Evolutionary conservation across 768 basidiomycete species (phyloP).

Genomic region (Pisolithus albus): DNA sequence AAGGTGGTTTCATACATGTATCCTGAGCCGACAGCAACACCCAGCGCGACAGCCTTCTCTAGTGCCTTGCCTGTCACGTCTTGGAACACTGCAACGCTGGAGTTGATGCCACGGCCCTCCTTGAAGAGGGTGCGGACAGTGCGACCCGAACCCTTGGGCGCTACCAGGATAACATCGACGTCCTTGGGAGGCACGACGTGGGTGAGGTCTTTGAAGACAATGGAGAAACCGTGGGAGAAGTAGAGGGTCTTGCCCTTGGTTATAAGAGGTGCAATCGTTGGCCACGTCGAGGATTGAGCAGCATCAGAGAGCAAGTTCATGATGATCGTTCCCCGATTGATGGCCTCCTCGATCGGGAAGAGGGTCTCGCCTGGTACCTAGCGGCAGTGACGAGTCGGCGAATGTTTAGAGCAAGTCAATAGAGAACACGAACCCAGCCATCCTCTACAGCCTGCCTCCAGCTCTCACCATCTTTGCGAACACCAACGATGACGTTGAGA

Average conservation of each 20-base stretch:
- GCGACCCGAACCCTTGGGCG: slow-evolving; percentile 97
- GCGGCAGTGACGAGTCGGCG: background rate
- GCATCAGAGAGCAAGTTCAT: slow-evolving; percentile 99
- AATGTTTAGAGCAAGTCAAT: background rate
- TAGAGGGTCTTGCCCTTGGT: slow-evolving; percentile 99
- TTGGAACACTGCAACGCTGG: slow-evolving; percentile 90
- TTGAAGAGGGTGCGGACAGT: slow-evolving; percentile 99
- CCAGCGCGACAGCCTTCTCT: slow-evolving; percentile 93
- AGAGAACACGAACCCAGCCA: slow-evolving; percentile 69
- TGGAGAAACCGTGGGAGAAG: slow-evolving; percentile 99
- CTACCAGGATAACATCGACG: slow-evolving; percentile 98
- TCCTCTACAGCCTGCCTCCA: slow-evolving; percentile 95
- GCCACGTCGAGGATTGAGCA: slow-evolving; percentile 97
- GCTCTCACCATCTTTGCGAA: slow-evolving; percentile 92
- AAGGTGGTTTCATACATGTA: slow-evolving; percentile 99
- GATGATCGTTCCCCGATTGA: slow-evolving; percentile 92
- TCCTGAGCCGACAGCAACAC: slow-evolving; percentile 91
- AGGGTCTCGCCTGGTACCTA: slow-evolving; percentile 94
- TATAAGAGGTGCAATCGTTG: slow-evolving; percentile 82
- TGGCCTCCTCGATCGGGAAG: slow-evolving; percentile 98
- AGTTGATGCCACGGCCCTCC: slow-evolving; percentile 98
- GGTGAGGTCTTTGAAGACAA: slow-evolving; percentile 97
- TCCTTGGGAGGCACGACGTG: slow-evolving; percentile 86
- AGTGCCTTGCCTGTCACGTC: slow-evolving; percentile 97
- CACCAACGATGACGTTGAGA: slow-evolving; percentile 96